Conservation (phyloP, 2,329 filamentous ascomycete genomes). For the Neophaeococcomyces mojaviensis region DNA sequence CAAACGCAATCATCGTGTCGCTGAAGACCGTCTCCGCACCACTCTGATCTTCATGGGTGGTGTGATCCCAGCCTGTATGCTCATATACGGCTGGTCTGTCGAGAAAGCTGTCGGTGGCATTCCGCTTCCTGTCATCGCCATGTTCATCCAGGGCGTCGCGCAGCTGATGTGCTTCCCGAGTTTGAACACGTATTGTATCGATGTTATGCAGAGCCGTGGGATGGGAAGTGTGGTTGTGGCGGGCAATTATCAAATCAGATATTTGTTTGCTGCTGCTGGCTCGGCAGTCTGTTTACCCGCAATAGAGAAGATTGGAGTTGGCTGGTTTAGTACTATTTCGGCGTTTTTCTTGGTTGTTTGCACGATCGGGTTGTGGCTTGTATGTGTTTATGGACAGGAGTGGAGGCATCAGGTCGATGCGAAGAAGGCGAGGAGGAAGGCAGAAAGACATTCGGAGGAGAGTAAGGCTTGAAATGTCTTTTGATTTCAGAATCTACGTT, state of each 20-base stretch:
- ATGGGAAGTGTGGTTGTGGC: constrained; percentile 66
- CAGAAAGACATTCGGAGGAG: constrained; percentile 17
- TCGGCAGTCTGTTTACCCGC: constrained; percentile 67
- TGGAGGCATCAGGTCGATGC: constrained; percentile 51
- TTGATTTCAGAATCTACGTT: too few relatives aligned
- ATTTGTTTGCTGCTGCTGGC: constrained; percentile 64
- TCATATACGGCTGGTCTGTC: constrained; percentile 62
- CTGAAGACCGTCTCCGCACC: constrained; percentile 61
- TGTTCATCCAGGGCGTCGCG: constrained; percentile 67
- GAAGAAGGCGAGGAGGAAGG: constrained; percentile 32
- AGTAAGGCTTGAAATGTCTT: too few relatives aligned
- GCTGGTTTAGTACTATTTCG: constrained; percentile 71
- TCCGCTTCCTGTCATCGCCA: constrained; percentile 57
- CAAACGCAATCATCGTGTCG: constrained; percentile 53
- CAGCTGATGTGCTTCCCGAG: constrained; percentile 70
- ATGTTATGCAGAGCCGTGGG: constrained; percentile 61
- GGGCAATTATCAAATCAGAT: constrained; percentile 72
- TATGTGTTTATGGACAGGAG: constrained; percentile 42
- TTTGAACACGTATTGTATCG: constrained; percentile 72
- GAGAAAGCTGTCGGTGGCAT: constrained; percentile 50
- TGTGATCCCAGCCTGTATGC: constrained; percentile 54
- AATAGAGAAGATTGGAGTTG: constrained; percentile 66
- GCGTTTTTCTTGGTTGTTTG: constrained; percentile 48
- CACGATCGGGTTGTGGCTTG: constrained; percentile 41
- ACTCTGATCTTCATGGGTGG: constrained; percentile 51